phyloP scores from a whole-genome alignment of 1,139 yeast species.

The Blastobotrys elegans region DNA sequence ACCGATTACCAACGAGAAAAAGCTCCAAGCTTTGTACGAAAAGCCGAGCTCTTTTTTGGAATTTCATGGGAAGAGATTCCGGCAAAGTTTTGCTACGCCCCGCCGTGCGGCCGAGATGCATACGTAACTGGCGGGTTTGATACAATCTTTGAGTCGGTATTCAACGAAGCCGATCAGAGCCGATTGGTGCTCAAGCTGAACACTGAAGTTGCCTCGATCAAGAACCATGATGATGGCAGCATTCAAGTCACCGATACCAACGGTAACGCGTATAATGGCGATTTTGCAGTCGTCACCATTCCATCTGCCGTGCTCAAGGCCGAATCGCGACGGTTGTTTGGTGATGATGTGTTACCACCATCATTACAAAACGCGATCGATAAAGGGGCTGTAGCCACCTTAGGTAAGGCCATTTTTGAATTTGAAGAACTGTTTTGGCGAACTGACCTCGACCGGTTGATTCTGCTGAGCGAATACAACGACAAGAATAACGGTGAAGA shows the following conservation, averaged over 20 bases:
- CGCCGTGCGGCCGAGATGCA: slow-evolving; percentile 70
- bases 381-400: slow-evolving; percentile 58
- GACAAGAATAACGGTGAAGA: slow-evolving; percentile 15
- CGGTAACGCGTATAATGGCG: slow-evolving; percentile 50
- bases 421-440: slow-evolving; percentile 69
- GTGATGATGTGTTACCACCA: slow-evolving; percentile 50
- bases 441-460: slow-evolving; percentile 36
- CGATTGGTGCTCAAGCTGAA: slow-evolving; percentile 38
- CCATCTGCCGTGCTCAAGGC: slow-evolving; percentile 59
- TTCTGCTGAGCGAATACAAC: slow-evolving; percentile 22
- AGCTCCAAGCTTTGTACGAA: slow-evolving; percentile 49
- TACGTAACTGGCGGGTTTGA: slow-evolving; percentile 54
- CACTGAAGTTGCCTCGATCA: slow-evolving; percentile 44
- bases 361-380: slow-evolving; percentile 43
- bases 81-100: slow-evolving; percentile 61
- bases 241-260: slow-evolving; percentile 57
- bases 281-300: slow-evolving; percentile 62
- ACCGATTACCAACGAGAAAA: slow-evolving; percentile 47
- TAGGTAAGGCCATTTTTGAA: slow-evolving; percentile 76
- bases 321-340: slow-evolving; percentile 31
- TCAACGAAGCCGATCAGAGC: slow-evolving; percentile 20
- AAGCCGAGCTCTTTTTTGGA: slow-evolving; percentile 75
- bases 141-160: slow-evolving; percentile 39
- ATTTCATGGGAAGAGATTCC: slow-evolving; percentile 60
- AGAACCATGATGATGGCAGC: slow-evolving; percentile 18